These are phyloP conservation scores for Coniferiporia weirii DNA, from an alignment of 1,284 basidiomycete species.

Conservation along the genomic window DNA sequence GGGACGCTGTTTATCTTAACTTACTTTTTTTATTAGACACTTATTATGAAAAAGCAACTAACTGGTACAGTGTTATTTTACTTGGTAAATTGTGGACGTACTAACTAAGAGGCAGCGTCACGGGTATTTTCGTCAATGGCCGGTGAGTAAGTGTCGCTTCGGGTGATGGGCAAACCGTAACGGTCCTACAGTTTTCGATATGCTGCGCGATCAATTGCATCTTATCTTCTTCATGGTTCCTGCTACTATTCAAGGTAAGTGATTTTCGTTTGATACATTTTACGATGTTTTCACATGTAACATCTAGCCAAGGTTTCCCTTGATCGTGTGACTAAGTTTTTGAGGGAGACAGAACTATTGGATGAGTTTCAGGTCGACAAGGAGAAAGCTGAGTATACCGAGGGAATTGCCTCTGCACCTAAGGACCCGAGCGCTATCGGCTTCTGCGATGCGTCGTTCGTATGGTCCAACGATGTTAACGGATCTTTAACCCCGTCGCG, in stretches of 20 bases:
- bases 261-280: conserved; percentile 21
- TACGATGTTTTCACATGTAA: conserved; percentile 25
- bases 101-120: conserved; percentile 26
- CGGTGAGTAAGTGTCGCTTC: conserved; percentile 22
- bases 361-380: conserved; percentile 36
- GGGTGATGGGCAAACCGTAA: not conserved
- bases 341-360: conserved; percentile 41
- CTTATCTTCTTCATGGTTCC: conserved; percentile 30
- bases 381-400: conserved; percentile 22
- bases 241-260: conserved; percentile 28
- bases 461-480: conserved; percentile 32
- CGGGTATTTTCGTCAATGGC: conserved; percentile 37
- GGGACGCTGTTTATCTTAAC: not conserved
- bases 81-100: not conserved
- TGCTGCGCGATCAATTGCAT: conserved; percentile 31
- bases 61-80: conserved; percentile 25
- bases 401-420: conserved; percentile 19
- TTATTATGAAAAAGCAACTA: conserved; percentile 38
- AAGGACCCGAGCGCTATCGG: conserved; percentile 31
- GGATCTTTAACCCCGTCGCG: conserved; percentile 26
- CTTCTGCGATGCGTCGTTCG: conserved; percentile 38
- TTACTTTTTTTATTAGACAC: conserved; percentile 26
- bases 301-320: conserved; percentile 41
- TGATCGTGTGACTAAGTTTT: conserved; percentile 42
- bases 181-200: conserved; percentile 30